Evolutionary conservation across 2,329 filamentous ascomycete genomes (phyloP), one percentile per base, ranked within the genome.

Genomic region (Aspergillus candidus): DNA sequence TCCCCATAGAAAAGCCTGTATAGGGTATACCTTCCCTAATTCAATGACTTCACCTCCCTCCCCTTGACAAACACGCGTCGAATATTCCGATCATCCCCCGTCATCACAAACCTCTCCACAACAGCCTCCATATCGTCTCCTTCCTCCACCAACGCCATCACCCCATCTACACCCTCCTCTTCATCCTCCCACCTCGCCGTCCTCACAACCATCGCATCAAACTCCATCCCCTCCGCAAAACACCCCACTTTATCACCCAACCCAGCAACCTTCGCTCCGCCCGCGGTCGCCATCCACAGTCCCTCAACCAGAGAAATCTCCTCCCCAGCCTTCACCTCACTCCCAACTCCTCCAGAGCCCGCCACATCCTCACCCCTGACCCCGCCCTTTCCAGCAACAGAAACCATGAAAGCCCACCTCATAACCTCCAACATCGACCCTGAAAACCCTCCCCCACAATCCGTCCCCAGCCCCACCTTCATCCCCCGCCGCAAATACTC

Each of bases 391-490:
- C 59, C 57, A 13, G 68, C 65, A 42, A 64, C 63, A 1, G 68
- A 70, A 3, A 68, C 68, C 32, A 83, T 73, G 44, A 83, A 70
- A 0, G 80, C 76, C 50, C 79, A 74, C 7, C 58, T 57, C 55
- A 67, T 67, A 2, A 56, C 56, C 11, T 65, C 61, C 4, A 66
- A 66, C 55, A 84, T 82, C 8, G 73, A 76, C 4, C 72, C 73
- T 4, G 79, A 78, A 60, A 77, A 83, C 0, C 81, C 80, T 27
- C 79, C 82, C 2, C 80, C 79, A 35, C 74, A 78, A 50, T 84
- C 81, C 0, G 81, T 84, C 0, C 82, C 82, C 0, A 85, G 62
- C 0, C 82, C 82, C n/a, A 84, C 79, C 47, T 83, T 82, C 56
- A 84, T 76, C 1, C 73, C 79, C 2, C 69, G 65, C 1, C 68